Conservation (phyloP, 352 stramenopile genomes). For the Pythium apleroticum region DNA sequence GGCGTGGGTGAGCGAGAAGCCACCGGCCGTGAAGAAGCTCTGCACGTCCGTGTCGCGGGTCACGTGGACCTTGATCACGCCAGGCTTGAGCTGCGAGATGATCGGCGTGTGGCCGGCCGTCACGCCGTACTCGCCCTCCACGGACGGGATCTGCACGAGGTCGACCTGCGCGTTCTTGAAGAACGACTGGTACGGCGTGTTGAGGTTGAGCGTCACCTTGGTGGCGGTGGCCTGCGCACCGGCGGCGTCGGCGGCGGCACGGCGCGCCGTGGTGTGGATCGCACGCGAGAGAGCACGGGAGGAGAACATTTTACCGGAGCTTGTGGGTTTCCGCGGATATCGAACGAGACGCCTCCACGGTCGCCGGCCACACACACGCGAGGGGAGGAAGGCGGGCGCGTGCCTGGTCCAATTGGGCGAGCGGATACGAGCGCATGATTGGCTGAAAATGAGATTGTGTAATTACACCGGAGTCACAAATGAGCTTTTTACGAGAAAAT, state of each 20-base stretch:
- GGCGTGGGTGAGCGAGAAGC: slow-evolving; percentile 96
- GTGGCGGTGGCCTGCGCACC: slow-evolving; percentile 50
- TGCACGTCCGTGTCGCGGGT: slow-evolving; percentile 88
- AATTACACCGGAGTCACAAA: slow-evolving; percentile 3
- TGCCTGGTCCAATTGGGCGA: not conserved
- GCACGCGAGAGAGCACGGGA: slow-evolving; percentile 53
- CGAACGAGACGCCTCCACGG: not conserved
- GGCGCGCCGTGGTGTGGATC: slow-evolving; percentile 61
- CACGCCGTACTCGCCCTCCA: slow-evolving; percentile 97
- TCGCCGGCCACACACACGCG: slow-evolving; percentile 1
- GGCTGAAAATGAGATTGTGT: slow-evolving; percentile 7
- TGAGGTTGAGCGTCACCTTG: slow-evolving; percentile 87
- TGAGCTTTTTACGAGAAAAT: not conserved
- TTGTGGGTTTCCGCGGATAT: not conserved
- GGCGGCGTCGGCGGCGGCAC: slow-evolving; percentile 48
- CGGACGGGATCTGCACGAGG: slow-evolving; percentile 93
- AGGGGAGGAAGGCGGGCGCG: not conserved
- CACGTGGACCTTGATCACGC: slow-evolving; percentile 89
- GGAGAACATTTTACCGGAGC: slow-evolving; percentile 42
- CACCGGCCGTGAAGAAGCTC: slow-evolving; percentile 98
- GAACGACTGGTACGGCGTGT: slow-evolving; percentile 79
- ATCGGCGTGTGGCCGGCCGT: slow-evolving; percentile 96
- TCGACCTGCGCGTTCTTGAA: slow-evolving; percentile 85
- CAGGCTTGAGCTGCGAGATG: slow-evolving; percentile 97
- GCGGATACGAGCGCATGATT: slow-evolving; percentile 4